Percentiles rank a stretch among this genome's conserved stretches.
phyloP scores from a whole-genome alignment of 371 early-diverging fungal species.

The Rhizopus arrhizus region DNA sequence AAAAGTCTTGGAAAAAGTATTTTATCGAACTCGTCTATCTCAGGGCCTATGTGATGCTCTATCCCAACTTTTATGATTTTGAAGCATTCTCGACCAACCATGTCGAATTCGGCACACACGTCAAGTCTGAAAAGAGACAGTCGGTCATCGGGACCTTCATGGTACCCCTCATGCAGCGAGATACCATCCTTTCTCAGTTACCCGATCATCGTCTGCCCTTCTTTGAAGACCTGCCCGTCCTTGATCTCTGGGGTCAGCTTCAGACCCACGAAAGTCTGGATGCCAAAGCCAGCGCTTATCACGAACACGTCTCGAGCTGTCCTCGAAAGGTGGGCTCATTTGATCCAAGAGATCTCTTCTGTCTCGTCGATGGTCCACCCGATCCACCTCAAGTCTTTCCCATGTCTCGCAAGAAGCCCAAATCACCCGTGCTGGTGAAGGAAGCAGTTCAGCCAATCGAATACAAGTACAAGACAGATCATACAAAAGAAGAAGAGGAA shows the following conservation, averaged over 20 bases:
- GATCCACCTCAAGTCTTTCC: conserved; percentile 29
- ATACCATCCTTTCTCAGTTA: conserved; percentile 56
- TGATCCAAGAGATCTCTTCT: conserved; percentile 54
- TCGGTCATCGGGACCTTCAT: conserved; percentile 54
- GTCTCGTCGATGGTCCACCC: conserved; percentile 36
- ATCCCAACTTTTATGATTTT: conserved; percentile 66
- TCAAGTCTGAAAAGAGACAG: conserved; percentile 48
- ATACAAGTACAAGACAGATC: conserved; percentile 23
- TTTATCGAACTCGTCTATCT: conserved; percentile 71
- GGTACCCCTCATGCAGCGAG: conserved; percentile 68
- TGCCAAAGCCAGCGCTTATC: conserved; percentile 48
- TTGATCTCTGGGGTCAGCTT: conserved; percentile 65
- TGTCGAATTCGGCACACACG: conserved; percentile 68
- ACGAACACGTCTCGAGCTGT: conserved; percentile 57
- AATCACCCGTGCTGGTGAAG: conserved; percentile 25
- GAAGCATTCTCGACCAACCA: conserved; percentile 73
- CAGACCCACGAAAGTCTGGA: conserved; percentile 49
- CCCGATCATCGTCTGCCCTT: conserved; percentile 55
- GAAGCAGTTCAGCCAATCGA: conserved; percentile 42
- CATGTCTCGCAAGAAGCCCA: conserved; percentile 20
- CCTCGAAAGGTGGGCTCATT: conserved; percentile 34
- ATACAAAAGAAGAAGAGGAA: conserved; percentile 22
- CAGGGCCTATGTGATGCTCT: conserved; percentile 70
- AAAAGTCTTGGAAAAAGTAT: conserved; percentile 71
- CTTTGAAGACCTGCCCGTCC: conserved; percentile 56